Conservation (phyloP, 257 asterid species). For the Solanum habrochaites region DNA sequence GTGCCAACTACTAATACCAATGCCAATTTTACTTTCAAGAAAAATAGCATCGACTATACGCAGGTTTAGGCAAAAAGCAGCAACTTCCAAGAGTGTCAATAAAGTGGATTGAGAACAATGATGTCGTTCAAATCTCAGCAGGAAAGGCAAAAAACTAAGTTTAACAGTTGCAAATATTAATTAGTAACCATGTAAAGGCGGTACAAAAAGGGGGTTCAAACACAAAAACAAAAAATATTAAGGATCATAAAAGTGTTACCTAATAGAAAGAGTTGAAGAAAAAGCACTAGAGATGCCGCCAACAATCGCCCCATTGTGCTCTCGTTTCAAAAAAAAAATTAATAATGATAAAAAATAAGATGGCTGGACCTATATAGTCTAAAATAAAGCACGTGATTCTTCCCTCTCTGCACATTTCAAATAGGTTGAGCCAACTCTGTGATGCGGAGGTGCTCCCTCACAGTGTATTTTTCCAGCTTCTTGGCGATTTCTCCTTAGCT, state of each 20-base stretch:
- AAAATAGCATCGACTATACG: background rate
- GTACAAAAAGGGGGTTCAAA: background rate
- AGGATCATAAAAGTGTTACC: background rate
- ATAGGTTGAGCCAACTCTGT: background rate
- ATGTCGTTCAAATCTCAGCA: background rate
- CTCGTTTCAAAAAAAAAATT: background rate
- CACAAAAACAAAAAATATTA: background rate
- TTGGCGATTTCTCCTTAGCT: background rate
- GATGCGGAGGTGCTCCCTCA: background rate
- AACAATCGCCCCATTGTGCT: background rate
- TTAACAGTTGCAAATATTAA: too few species aligned
- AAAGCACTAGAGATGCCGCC: background rate
- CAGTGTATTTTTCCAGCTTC: background rate
- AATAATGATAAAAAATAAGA: background rate
- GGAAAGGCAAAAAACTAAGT: background rate
- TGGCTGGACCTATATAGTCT: background rate
- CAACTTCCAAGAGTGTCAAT: background rate
- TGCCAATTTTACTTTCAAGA: background rate
- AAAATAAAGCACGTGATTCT: too few species aligned
- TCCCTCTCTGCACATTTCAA: background rate
- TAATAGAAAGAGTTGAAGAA: background rate
- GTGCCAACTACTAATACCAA: background rate
- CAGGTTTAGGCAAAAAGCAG: background rate
- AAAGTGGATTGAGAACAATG: too few species aligned
- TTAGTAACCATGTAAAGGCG: background rate